Percentiles rank a stretch among this genome's conserved stretches.
phyloP scores from a whole-genome alignment of 345 rosid genomes.

The Hypericum perforatum region DNA sequence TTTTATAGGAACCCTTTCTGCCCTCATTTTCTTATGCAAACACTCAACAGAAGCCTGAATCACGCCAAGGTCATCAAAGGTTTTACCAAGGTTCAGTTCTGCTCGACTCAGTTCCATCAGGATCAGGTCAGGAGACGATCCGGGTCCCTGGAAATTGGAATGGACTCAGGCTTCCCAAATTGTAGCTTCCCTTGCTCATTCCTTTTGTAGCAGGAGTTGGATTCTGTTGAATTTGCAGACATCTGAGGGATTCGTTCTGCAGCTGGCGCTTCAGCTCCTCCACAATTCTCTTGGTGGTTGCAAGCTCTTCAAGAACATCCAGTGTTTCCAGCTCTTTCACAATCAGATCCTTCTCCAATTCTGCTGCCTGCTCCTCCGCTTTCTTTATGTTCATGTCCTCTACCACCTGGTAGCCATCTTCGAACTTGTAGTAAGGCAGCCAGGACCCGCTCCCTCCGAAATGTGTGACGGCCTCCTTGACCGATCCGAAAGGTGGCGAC shows the following conservation, averaged over 20 bases:
- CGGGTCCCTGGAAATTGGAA: slow-evolving; percentile 19
- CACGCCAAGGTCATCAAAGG: slow-evolving; percentile 68
- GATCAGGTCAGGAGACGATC: slow-evolving; percentile 63
- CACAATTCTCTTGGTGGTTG: slow-evolving; percentile 69
- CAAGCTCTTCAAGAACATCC: slow-evolving; percentile 87
- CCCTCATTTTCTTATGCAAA: slow-evolving; percentile 68
- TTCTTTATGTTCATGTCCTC: slow-evolving; percentile 75
- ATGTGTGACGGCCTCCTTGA: slow-evolving; percentile 81
- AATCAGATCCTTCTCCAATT: slow-evolving; percentile 80
- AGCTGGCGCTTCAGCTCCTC: slow-evolving; percentile 83
- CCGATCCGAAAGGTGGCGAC: slow-evolving; percentile 88
- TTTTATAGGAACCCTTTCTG: slow-evolving; percentile 55
- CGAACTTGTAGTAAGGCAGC: slow-evolving; percentile 53
- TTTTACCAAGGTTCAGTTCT: slow-evolving; percentile 69
- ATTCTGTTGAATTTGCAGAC: slow-evolving; percentile 30
- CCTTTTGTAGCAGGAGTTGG: slow-evolving; percentile 40
- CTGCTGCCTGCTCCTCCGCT: slow-evolving; percentile 81
- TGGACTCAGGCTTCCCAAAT: slow-evolving; percentile 27
- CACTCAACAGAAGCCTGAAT: slow-evolving; percentile 73
- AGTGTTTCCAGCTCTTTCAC: slow-evolving; percentile 89
- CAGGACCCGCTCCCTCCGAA: slow-evolving; percentile 83
- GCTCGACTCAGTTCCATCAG: slow-evolving; percentile 83
- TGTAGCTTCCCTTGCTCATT: slow-evolving; percentile 41
- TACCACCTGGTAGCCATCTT: slow-evolving; percentile 30
- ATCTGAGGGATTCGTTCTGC: slow-evolving; percentile 68